phyloP scores from a whole-genome alignment of 1,139 yeast genomes.

The Kodamaea suecica region DNA sequence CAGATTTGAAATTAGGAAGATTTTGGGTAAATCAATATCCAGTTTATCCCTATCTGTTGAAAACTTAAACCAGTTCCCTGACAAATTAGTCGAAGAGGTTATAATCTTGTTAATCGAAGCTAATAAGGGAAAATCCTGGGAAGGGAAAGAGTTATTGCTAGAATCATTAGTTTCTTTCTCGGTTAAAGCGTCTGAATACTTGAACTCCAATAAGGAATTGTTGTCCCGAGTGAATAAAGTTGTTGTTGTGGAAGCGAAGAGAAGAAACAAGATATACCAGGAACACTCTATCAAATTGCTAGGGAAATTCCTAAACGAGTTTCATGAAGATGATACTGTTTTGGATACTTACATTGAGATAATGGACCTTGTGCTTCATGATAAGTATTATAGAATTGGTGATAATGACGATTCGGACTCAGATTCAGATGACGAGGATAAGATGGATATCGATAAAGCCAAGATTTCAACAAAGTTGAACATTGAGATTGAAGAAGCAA shows the following conservation, averaged over 20 bases:
- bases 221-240: constrained; percentile 39
- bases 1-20: constrained; percentile 64
- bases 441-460: constrained; percentile 26
- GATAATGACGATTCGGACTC: constrained; percentile 27
- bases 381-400: constrained; percentile 23
- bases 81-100: constrained; percentile 31
- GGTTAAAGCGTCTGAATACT: constrained; percentile 37
- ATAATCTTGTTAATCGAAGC: constrained; percentile 59
- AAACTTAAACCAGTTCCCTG: constrained; percentile 30
- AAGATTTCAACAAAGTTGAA: constrained; percentile 26
- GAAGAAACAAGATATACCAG: constrained; percentile 68
- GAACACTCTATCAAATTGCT: constrained; percentile 47
- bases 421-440: constrained; percentile 27
- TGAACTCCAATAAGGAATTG: constrained; percentile 21
- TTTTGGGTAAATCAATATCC: constrained; percentile 69
- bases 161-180: constrained; percentile 66
- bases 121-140: constrained; percentile 79
- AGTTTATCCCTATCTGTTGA: constrained; percentile 50
- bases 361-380: constrained; percentile 33
- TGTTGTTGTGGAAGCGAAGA: constrained; percentile 58
- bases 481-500: constrained; percentile 37
- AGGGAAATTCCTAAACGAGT: constrained; percentile 46
- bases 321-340: constrained; percentile 37
- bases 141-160: constrained; percentile 76
- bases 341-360: constrained; percentile 38